Evolutionary conservation across 148 eudicot species (phyloP).

Genomic region (Cornus suecica): DNA sequence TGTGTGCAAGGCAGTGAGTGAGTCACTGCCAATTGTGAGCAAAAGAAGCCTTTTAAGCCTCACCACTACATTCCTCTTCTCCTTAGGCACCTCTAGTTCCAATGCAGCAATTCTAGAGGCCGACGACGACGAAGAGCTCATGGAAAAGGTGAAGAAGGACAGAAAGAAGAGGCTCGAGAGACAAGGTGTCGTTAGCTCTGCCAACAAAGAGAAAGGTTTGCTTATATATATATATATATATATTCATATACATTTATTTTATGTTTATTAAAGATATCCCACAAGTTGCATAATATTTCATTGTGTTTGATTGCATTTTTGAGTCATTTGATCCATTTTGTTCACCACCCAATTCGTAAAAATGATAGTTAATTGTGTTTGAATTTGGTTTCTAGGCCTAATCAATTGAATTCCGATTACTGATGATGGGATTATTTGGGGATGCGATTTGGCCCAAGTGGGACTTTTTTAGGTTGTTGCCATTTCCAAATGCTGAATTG

Average conservation of each 20-base stretch:
- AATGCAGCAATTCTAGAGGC: conserved; percentile 84
- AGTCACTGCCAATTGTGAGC: conserved; percentile 19
- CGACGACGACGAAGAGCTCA: conserved; percentile 78
- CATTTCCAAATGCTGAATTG: no score
- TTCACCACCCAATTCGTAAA: neutral
- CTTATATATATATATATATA: neutral
- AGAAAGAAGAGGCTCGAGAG: conserved; percentile 87
- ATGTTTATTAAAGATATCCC: no score
- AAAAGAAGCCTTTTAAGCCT: conserved; percentile 60
- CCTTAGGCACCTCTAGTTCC: conserved; percentile 26
- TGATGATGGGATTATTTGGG: neutral
- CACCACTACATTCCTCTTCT: conserved; percentile 45
- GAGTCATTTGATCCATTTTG: neutral
- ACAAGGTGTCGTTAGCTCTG: conserved; percentile 65
- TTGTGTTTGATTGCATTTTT: neutral
- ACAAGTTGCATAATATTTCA: neutral
- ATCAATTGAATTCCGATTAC: neutral
- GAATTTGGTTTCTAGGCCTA: neutral
- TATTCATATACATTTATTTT: neutral
- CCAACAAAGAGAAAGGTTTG: conserved; percentile 71
- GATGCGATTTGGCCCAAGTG: neutral
- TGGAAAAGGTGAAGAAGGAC: conserved; percentile 90
- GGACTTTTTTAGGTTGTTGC: neutral
- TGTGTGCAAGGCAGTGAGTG: conserved; percentile 34
- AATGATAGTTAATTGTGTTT: neutral